Conservation (phyloP, 2,329 filamentous ascomycete genomes). For the Aspergillus sp. region DNA sequence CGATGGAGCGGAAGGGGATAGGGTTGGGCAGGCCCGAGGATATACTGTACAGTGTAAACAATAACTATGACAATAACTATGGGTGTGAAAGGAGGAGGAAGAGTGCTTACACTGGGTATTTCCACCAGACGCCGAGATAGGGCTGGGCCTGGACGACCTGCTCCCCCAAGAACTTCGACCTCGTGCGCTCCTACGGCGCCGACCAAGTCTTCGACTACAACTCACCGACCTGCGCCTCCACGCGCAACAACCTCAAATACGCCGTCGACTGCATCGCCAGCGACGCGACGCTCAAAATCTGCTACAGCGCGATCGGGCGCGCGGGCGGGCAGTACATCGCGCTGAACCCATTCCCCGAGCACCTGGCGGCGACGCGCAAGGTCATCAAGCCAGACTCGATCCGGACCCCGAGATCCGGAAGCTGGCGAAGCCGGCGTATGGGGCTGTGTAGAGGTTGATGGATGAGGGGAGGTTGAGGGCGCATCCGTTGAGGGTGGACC, state of each 20-base stretch:
- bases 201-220: conserved; percentile 17
- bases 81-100: background rate
- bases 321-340: conserved; percentile 8
- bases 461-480: background rate
- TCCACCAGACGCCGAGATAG: background rate
- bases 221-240: conserved; percentile 2
- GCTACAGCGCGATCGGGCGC: conserved; percentile 8
- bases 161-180: conserved; percentile 9
- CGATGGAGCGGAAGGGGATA: background rate
- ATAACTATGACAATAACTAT: background rate
- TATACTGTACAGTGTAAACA: background rate
- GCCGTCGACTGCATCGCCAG: conserved; percentile 11
- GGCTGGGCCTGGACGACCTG: background rate
- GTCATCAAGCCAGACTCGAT: background rate
- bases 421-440: background rate
- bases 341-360: background rate
- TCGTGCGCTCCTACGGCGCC: conserved; percentile 13
- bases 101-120: background rate
- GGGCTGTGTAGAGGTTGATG: background rate
- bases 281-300: background rate
- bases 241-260: conserved; percentile 6
- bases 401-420: background rate
- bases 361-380: background rate
- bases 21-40: background rate
- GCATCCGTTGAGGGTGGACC: background rate